Evolutionary conservation across 352 stramenopile genomes (phyloP).

Genomic region (Pythium graminicola): DNA sequence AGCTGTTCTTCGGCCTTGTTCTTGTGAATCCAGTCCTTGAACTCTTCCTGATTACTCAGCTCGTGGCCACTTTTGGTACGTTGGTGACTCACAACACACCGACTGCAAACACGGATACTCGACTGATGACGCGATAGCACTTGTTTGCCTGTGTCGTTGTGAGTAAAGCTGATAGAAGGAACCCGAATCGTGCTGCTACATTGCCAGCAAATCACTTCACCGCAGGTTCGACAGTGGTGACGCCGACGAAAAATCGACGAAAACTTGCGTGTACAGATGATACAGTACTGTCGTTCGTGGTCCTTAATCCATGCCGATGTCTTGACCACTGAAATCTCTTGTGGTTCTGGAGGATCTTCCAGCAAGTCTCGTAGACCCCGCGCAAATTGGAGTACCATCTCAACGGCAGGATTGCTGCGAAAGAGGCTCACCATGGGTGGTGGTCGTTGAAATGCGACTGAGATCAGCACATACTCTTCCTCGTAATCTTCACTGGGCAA

Average conservation of each 20-base stretch:
- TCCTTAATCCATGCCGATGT: conserved; percentile 81
- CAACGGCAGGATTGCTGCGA: conserved; percentile 70
- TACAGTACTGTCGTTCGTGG: conserved; percentile 76
- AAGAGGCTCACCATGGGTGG: conserved; percentile 77
- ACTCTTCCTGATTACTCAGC: conserved; percentile 72
- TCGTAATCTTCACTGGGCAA: conserved; percentile 52
- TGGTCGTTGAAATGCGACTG: conserved; percentile 78
- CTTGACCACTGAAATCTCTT: conserved; percentile 77
- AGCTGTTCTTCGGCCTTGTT: conserved; percentile 42
- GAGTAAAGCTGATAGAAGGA: conserved; percentile 77
- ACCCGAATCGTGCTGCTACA: conserved; percentile 82
- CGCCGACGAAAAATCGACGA: conserved; percentile 76
- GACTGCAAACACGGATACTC: conserved; percentile 79
- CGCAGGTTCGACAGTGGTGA: conserved; percentile 85
- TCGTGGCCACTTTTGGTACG: conserved; percentile 64
- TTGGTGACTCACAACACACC: conserved; percentile 75
- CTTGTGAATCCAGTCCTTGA: conserved; percentile 73
- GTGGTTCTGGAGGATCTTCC: conserved; percentile 66
- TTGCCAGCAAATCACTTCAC: conserved; percentile 85
- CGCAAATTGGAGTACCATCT: conserved; percentile 81
- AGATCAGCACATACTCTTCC: conserved; percentile 75
- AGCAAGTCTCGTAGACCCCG: conserved; percentile 71
- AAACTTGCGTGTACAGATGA: conserved; percentile 77
- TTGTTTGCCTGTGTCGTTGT: conserved; percentile 75
- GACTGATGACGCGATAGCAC: conserved; percentile 71